A percentile compares a stretch with the other conserved stretches of the same genome.
Conservation (phyloP, 345 rosid species). For the Limnanthes douglasii region DNA sequence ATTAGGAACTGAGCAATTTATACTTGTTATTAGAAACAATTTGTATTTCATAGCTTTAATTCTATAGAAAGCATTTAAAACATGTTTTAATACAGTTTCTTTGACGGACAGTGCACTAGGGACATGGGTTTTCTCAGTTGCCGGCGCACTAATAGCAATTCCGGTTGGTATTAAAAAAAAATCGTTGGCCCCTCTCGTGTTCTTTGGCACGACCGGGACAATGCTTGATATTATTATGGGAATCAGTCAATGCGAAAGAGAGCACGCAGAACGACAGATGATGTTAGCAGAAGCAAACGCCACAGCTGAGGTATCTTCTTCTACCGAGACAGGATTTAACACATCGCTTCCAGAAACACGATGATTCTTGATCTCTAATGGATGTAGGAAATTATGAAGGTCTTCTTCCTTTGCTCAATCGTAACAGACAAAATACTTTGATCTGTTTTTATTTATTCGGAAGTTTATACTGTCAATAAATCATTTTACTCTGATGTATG, state of each 20-base stretch:
- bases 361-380: too few species aligned
- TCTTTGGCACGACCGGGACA: constrained; percentile 93
- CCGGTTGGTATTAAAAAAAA: constrained; percentile 87
- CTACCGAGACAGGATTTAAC: constrained; percentile 7
- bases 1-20: too few species aligned
- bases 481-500: too few species aligned
- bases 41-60: neutral
- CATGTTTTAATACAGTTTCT: neutral
- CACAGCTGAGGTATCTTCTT: constrained; percentile 13
- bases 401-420: too few species aligned
- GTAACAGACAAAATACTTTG: too few species aligned
- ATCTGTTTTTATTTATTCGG: too few species aligned
- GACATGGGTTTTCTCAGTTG: constrained; percentile 85
- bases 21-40: too few species aligned
- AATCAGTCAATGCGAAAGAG: constrained; percentile 81
- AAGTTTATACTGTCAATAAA: too few species aligned
- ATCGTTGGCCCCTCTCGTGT: constrained; percentile 79
- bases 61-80: neutral
- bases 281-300: constrained; percentile 54
- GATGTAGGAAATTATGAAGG: too few species aligned
- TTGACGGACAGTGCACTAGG: constrained; percentile 55
- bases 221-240: constrained; percentile 93
- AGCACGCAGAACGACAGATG: constrained; percentile 92
- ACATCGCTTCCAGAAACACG: too few species aligned
- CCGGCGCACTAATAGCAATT: constrained; percentile 77